phyloP scores from a whole-genome alignment of 306 rosid genomes.

The Coriaria nepalensis region DNA sequence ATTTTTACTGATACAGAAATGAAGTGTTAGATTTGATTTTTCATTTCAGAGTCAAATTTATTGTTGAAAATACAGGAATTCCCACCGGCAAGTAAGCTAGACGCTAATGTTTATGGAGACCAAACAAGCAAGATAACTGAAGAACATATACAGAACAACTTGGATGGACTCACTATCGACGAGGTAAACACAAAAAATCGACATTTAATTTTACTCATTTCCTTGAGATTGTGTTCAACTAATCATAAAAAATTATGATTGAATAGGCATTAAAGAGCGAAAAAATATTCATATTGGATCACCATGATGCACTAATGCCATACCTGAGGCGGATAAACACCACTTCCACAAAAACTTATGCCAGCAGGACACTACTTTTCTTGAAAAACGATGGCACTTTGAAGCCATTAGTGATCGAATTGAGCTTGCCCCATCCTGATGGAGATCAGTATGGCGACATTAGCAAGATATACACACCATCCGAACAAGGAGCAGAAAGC shows the following conservation, averaged over 20 bases:
- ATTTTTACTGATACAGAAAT: background rate
- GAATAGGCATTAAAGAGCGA: constrained; percentile 40
- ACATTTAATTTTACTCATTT: background rate
- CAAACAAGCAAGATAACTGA: constrained; percentile 38
- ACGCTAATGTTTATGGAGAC: constrained; percentile 37
- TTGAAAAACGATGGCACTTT: constrained; percentile 55
- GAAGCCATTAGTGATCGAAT: constrained; percentile 60
- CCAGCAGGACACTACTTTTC: constrained; percentile 46
- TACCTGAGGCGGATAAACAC: constrained; percentile 44
- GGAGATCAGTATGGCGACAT: constrained; percentile 41
- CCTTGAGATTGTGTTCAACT: background rate
- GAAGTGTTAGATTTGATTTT: background rate
- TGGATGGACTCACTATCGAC: constrained; percentile 42
- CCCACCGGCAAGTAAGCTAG: constrained; percentile 61
- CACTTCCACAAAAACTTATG: constrained; percentile 38
- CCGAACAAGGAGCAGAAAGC: constrained; percentile 40
- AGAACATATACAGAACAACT: constrained; percentile 28
- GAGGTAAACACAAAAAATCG: constrained; percentile 26
- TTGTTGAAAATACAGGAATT: constrained; percentile 33
- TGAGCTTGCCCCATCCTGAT: constrained; percentile 39
- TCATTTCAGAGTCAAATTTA: background rate
- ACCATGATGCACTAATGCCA: constrained; percentile 42
- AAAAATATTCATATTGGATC: constrained; percentile 45
- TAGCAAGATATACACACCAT: constrained; percentile 37
- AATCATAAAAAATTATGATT: background rate